Evolutionary conservation across 768 basidiomycete genomes (phyloP), one percentile per base, ranked within the genome.

Genomic region (Suillus sp.): DNA sequence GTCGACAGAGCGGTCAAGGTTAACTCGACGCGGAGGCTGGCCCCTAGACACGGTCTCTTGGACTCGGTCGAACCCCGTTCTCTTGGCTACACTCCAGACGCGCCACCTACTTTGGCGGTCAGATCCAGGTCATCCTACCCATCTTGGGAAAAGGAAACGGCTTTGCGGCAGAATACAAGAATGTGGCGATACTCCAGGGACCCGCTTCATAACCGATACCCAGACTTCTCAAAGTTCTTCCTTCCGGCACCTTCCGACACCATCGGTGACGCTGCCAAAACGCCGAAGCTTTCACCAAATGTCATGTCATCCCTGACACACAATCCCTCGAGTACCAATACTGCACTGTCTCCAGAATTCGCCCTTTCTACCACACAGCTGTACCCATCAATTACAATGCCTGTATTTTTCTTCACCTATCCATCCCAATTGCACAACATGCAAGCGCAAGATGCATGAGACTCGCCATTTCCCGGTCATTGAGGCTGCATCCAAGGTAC

Each of bases 221-320:
- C 74, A 34, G 73, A 75, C 63, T 75, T 75, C 47, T 75, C 74
- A 54, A 70, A 70, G 22, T 75, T 75, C 60, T 75, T 75, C 62
- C 67, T 42, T 20, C 67, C 74, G 1, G 43, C 20, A 20, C 18
- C 8, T 62, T 61, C 20, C n/a, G 57, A 56, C 11, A 37, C 22
- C 57, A 40, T 34, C 3, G 5, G 14, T 38, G 32, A 61, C 10
- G 13, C 59, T 22, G n/a, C 18, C 42, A 34, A 22, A 40, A 61
- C 18, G 3, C 35, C 35, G 14, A 59, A 40, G 55, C 7, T 62
- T 62, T n/a, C 54, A 25, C 16, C 22, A n/a, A n/a, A 11, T 16
- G 2, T 9, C 14, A 25, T 20, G 54, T 22, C 27, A 35, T 4
- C 59, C 60, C 8, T 8, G 30, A 58, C 3, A 27, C 30, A 55